Evolutionary conservation across 352 stramenopile species (phyloP), one percentile per base, ranked within the genome.

Genomic region (Aphanomyces euteiches): DNA sequence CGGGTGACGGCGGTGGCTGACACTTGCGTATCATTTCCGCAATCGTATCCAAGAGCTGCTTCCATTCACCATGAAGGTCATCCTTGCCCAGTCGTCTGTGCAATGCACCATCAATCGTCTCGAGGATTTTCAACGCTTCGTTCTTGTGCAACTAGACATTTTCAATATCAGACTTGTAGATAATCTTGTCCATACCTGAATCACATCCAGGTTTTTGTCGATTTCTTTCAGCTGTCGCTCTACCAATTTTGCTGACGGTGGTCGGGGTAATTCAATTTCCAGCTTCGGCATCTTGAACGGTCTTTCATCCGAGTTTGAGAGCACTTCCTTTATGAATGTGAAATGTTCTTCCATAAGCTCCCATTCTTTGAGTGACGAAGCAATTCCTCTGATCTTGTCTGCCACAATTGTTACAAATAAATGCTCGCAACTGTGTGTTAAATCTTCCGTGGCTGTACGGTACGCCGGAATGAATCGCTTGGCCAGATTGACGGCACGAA

Each of bases 321-420:
- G 13, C 7, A 19, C 36, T 61, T 75, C 75, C 17, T 83, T 85
- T 80, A 88, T 90, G 34, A 76, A 81, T 50, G 84, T 75, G 47
- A 87, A 92, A 72, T 92, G 84, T 1, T 40, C 64, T 66, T 90
- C 81, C 81, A 90, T 92, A 66, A 83, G 85, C 36, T 78, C 74
- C 84, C 84, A 92, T 59, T 92, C 83, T 41, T 90, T 90, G 28
- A 92, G 73, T 3, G 78, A 82, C 1, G 74, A 69, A 7, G 81
- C 80, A 10, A 90, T 79, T 19, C 79, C 78, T 13, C 77, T 79
- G 4, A 92, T 75, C 65, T 90, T 90, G 65, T 92, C 81, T 13
- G 89, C 64, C 64, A 92, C 70, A 21, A 92, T 81, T 0, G 84
- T 92, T n/a, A 86, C 64, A 37, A 92, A 72, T 3, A 92, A 72